Evolutionary conservation across 805 yeast genomes (phyloP), one percentile per base, ranked within the genome.

Genomic region (Cyberlindnera americana): DNA sequence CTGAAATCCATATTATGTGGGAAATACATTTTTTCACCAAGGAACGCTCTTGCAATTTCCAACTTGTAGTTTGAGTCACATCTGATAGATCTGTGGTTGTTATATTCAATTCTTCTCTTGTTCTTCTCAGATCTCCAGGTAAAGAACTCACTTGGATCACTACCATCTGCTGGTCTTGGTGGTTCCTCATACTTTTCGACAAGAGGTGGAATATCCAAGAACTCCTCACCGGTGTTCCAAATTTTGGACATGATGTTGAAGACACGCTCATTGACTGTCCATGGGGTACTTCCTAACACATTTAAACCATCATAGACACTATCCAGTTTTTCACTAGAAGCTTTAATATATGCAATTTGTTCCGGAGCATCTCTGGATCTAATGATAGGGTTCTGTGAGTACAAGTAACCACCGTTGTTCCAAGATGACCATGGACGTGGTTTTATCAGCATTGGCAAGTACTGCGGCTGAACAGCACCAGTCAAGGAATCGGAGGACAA

Each of bases 61-160:
- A 93, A 65, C 60, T 88, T 93, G 61, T 93, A 93, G 60, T 93
- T 91, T 47, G 86, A 72, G 62, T 90, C 97, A 66, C 99, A 93
- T 61, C 99, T 77, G 59, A 82, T 84, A 0, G 98, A 90, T 61
- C 93, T 78, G 46, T 74, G 70, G 17, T 82, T 69, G 10, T 84
- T 76, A 44, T 79, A 80, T 30, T 77, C 81, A 47, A 78, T 75
- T 16, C 79, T 70, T 8, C 76, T 52, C 26, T 67, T 70, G 40
- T 78, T 80, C 41, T 85, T 77, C 35, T 68, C 61, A 19, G 78
- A 68, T 50, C 80, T 80, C 75, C 93, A 86, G 35, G 78, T 82
- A 41, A 79, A 73, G 31, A 83, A 70, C 8, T 67, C 83, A 15
- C 72, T 64, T 0, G 96, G 96, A 40, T 87, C 95, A 2, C 87